These are phyloP conservation scores for Kwoniella shandongensis DNA, from an alignment of 768 basidiomycete species.

Conservation along the genomic window DNA sequence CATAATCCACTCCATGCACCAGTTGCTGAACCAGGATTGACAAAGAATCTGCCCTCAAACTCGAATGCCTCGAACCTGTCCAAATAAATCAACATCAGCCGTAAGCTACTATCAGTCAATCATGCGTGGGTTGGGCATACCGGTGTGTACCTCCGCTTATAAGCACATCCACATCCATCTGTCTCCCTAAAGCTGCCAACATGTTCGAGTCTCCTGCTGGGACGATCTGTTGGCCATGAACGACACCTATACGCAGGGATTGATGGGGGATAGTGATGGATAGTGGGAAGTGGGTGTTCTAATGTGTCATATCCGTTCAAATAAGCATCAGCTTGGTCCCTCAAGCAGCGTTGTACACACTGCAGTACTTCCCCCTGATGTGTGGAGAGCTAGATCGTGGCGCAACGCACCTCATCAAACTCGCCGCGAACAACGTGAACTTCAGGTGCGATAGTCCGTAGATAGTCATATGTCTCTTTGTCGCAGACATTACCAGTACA, in stretches of 20 bases:
- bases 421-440: conserved; percentile 90
- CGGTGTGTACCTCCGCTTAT: conserved; percentile 91
- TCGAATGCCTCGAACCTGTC: conserved; percentile 89
- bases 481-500: conserved; percentile 98
- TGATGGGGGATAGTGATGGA: conserved; percentile 76
- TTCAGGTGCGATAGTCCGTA: conserved; percentile 89
- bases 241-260: conserved; percentile 85
- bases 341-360: too few species aligned
- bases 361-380: too few species aligned
- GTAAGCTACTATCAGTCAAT: too few species aligned
- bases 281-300: conserved; percentile 72
- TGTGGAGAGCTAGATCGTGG: too few species aligned
- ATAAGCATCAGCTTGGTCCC: background rate
- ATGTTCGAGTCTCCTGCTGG: conserved; percentile 90
- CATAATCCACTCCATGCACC: conserved; percentile 86
- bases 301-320: background rate
- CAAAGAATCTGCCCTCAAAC: conserved; percentile 85
- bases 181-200: conserved; percentile 80
- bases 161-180: conserved; percentile 97
- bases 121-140: conserved; percentile 64
- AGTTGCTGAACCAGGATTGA: conserved; percentile 92
- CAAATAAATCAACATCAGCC: too few species aligned
- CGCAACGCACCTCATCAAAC: conserved; percentile 77
- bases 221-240: conserved; percentile 91
- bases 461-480: conserved; percentile 94